Evolutionary conservation across 1,284 basidiomycete genomes (phyloP).

Genomic region (Rhodotorula mucilaginosa): DNA sequence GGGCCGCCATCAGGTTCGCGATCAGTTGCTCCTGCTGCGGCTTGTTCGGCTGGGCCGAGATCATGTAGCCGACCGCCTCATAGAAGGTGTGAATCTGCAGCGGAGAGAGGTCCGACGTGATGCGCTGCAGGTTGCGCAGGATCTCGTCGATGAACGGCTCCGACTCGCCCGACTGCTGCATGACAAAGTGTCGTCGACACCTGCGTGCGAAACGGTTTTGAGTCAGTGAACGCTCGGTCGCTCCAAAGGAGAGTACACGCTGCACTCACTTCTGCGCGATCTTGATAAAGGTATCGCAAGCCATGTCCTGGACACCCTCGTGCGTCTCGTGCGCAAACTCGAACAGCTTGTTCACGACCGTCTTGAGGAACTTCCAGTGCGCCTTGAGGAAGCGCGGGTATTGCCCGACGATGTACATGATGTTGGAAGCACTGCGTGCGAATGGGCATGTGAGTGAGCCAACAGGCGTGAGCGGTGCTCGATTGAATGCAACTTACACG

Average conservation of each 20-base stretch:
- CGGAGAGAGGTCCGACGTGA: constrained; percentile 91
- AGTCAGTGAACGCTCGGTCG: neutral
- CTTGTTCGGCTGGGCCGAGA: constrained; percentile 97
- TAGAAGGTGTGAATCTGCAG: constrained; percentile 97
- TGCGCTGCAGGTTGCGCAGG: constrained; percentile 82
- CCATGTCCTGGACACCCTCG: constrained; percentile 99
- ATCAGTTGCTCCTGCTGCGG: constrained; percentile 95
- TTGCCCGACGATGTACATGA: constrained; percentile 99
- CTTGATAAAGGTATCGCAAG: constrained; percentile 99
- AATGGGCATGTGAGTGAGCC: no score
- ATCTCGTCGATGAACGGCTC: constrained; percentile 99
- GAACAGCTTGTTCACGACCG: constrained; percentile 98
- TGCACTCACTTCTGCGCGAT: constrained; percentile 81
- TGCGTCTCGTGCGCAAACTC: constrained; percentile 99
- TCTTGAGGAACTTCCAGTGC: constrained; percentile 99
- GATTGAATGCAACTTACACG: constrained; percentile 53
- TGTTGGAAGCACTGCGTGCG: constrained; percentile 72
- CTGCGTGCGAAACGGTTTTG: neutral
- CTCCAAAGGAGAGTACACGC: neutral
- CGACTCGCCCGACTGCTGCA: constrained; percentile 95
- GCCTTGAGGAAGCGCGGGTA: constrained; percentile 99
- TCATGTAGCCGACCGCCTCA: constrained; percentile 99
- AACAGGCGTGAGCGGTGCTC: neutral
- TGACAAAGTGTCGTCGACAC: constrained; percentile 95
- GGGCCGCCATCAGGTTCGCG: constrained; percentile 91